A percentile compares a stretch with the other conserved stretches of the same genome.
Conservation (phyloP, 129 eudicot species). For the Helianthus annuus region DNA sequence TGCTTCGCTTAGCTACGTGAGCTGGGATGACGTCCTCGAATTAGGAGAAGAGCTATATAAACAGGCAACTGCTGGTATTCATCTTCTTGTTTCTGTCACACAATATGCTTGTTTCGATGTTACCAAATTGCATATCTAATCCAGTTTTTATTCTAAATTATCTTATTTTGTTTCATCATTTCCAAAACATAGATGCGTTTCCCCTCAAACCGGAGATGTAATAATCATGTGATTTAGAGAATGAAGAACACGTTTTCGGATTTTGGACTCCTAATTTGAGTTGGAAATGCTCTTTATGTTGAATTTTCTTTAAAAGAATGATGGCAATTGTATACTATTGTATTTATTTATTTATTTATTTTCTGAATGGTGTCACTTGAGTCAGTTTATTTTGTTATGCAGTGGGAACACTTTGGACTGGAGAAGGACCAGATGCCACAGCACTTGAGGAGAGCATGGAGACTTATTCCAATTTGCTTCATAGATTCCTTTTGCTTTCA, state of each 20-base stretch:
- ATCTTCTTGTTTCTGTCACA: background rate
- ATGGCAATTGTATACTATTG: background rate
- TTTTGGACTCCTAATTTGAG: background rate
- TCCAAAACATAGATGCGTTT: too few relatives aligned
- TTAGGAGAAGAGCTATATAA: slow-evolving; percentile 77
- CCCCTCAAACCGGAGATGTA: too few relatives aligned
- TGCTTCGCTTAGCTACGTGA: slow-evolving; percentile 58
- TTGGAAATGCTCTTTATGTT: background rate
- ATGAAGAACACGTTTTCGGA: background rate
- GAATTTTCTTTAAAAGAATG: slow-evolving; percentile 13
- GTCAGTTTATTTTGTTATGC: background rate
- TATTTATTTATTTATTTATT: slow-evolving; percentile 13
- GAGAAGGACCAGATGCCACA: slow-evolving; percentile 63
- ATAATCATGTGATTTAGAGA: background rate
- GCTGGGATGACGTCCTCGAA: slow-evolving; percentile 78
- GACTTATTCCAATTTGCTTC: slow-evolving; percentile 69
- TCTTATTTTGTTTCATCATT: too few relatives aligned
- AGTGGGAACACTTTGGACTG: slow-evolving; percentile 91
- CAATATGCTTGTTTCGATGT: background rate
- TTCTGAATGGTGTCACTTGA: background rate
- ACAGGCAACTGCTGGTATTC: slow-evolving; percentile 74
- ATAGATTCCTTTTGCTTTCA: slow-evolving; percentile 80
- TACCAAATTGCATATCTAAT: too few relatives aligned
- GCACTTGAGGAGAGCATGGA: slow-evolving; percentile 85
- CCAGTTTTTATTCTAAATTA: too few relatives aligned